phyloP scores from a whole-genome alignment of 192 early-diverging fungal genomes.

The Anaeromyces robustus region DNA sequence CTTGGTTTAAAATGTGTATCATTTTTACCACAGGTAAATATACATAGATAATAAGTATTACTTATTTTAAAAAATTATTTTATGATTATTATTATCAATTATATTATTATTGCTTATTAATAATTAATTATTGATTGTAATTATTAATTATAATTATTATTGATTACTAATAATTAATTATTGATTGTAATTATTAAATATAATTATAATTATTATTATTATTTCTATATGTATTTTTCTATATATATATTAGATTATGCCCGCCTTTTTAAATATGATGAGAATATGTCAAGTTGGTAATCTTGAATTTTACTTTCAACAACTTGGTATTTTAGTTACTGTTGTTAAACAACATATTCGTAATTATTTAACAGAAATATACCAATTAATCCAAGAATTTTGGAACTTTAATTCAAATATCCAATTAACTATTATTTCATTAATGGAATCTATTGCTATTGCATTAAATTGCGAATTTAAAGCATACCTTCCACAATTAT shows the following conservation, averaged over 20 bases:
- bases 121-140: too few relatives aligned
- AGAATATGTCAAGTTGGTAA: constrained; percentile 54
- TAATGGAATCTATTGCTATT: constrained; percentile 72
- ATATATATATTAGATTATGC: too few relatives aligned
- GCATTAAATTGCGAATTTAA: constrained; percentile 82
- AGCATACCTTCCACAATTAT: constrained; percentile 56
- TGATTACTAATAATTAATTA: background rate
- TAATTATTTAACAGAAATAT: constrained; percentile 65
- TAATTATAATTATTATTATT: background rate
- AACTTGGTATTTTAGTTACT: constrained; percentile 61
- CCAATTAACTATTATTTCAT: constrained; percentile 66
- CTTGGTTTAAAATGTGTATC: constrained; percentile 74
- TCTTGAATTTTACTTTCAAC: constrained; percentile 82
- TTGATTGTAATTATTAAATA: too few relatives aligned
- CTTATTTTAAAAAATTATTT: too few relatives aligned
- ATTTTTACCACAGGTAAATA: constrained; percentile 70
- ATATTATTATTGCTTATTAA: too few relatives aligned
- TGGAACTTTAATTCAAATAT: constrained; percentile 51
- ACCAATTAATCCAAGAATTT: constrained; percentile 61
- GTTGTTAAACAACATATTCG: constrained; percentile 81
- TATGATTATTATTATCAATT: too few relatives aligned
- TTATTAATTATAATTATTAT: too few relatives aligned
- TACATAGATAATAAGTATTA: too few relatives aligned
- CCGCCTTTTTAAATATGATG: constrained; percentile 80
- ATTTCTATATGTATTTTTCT: background rate